Conservation (phyloP, 164 flowering plant species). For the Aristolochia fimbriata region DNA sequence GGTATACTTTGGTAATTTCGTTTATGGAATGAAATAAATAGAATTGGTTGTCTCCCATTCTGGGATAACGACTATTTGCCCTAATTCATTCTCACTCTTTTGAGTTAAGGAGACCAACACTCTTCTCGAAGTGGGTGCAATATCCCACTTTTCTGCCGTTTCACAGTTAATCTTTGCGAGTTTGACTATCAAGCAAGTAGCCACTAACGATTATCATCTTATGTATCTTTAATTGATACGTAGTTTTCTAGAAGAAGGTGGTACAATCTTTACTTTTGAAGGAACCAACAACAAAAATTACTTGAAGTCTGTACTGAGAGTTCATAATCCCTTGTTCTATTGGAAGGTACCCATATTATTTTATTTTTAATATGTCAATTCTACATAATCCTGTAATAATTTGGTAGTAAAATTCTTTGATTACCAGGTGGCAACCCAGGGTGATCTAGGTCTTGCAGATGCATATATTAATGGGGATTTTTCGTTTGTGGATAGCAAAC, state of each 20-base stretch:
- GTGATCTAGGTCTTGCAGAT: conserved; percentile 97
- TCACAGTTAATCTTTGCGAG: too few species aligned
- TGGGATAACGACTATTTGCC: too few species aligned
- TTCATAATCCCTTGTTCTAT: conserved; percentile 77
- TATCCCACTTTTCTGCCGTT: too few species aligned
- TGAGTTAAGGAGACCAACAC: too few species aligned
- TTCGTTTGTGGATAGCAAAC: conserved; percentile 68
- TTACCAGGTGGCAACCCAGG: conserved; percentile 64
- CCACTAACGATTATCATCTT: too few species aligned
- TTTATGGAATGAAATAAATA: too few species aligned
- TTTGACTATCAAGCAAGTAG: too few species aligned
- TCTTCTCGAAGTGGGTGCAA: too few species aligned
- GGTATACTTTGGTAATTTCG: too few species aligned
- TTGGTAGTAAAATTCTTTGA: neutral
- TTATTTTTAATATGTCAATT: too few species aligned
- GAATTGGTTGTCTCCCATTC: too few species aligned
- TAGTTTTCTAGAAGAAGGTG: conserved; percentile 95
- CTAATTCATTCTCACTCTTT: too few species aligned
- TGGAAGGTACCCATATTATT: conserved; percentile 58
- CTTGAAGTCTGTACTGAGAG: conserved; percentile 40
- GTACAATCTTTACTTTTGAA: conserved; percentile 66
- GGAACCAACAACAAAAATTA: conserved; percentile 36
- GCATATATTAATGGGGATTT: conserved; percentile 84
- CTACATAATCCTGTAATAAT: neutral
- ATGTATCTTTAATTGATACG: neutral